Base-by-base conservation (phyloP, 2,329 filamentous ascomycete species). In the Fusarium sacchari region DNA sequence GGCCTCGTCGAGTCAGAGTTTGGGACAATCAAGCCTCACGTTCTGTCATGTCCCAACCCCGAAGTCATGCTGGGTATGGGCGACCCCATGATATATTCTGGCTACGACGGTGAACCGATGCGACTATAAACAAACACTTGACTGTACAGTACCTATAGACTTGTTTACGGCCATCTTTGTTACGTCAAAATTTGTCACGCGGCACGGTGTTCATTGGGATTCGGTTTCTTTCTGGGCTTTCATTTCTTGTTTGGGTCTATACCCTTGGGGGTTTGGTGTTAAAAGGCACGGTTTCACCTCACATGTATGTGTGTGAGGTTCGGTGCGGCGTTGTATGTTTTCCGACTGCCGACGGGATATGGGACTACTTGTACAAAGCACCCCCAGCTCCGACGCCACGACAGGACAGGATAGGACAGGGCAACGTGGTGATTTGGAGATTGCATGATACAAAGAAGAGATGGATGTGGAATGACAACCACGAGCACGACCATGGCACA, bases 11-110 rank as follows among this genome's bases (percentile, higher is more conserved):
- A 88, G 70, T 84, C 84, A 6, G 86, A 87, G 44, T 88, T 88
- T 56, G 85, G 86, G 42, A 86, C 84, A 32, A 86, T 89, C 73
- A 89, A 89, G 81, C 87, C 88, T 18, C 86, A 89, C 63, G 83
- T 87, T 49, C 81, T 89, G 47, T 85, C 85, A 42, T 86, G 86
- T 73, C 81, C 85, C 46, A 87, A 88, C 59, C 83, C 86, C 3
- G 87, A 88, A 49, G 86, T 87, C 13, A 90, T 90, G 87, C 83
- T 89, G 78, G 86, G 88, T 24, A 85, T 88, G 76, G 85, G 84
- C 24, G 88, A 90, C 69, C 88, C 88, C 3, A 89, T 89, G 88
- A 89, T 90, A 63, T 90, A 86, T 74, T 82, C 85, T 7, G 86
- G 86, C 49, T 88, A 85, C 76, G 86, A 88, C 64, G 82, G 81